phyloP scores from a whole-genome alignment of 345 rosid genomes.

The Isatis tinctoria region DNA sequence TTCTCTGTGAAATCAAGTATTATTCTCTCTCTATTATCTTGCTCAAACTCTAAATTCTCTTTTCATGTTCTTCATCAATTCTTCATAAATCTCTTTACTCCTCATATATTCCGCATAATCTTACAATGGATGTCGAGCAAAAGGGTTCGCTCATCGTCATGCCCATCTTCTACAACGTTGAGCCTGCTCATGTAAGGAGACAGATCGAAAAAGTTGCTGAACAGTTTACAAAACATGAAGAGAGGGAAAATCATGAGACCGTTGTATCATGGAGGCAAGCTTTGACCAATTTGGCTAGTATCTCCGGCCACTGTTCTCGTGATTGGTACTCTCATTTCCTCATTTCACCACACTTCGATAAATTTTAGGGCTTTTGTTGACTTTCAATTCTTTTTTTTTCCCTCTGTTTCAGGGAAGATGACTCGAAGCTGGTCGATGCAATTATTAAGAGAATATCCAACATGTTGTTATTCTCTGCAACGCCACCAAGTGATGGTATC shows the following conservation, averaged over 20 bases:
- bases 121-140: background rate
- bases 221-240: slow-evolving; percentile 14
- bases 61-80: no score
- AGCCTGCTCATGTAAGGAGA: slow-evolving; percentile 16
- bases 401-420: slow-evolving; percentile 2
- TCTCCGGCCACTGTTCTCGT: background rate
- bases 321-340: background rate
- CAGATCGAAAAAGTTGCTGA: slow-evolving; percentile 7
- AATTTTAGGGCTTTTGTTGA: background rate
- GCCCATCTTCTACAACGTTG: slow-evolving; percentile 23
- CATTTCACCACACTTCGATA: background rate
- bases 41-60: no score
- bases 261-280: slow-evolving; percentile 2
- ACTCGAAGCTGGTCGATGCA: background rate
- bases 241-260: background rate
- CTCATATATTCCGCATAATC: no score
- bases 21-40: no score
- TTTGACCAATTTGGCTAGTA: background rate
- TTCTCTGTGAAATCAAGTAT: no score
- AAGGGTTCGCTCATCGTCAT: background rate
- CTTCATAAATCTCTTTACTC: no score
- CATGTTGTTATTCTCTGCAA: background rate
- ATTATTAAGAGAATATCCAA: background rate
- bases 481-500: background rate
- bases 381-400: background rate